Conservation (phyloP, 257 asterid genomes). For the Solanum appendiculatum region DNA sequence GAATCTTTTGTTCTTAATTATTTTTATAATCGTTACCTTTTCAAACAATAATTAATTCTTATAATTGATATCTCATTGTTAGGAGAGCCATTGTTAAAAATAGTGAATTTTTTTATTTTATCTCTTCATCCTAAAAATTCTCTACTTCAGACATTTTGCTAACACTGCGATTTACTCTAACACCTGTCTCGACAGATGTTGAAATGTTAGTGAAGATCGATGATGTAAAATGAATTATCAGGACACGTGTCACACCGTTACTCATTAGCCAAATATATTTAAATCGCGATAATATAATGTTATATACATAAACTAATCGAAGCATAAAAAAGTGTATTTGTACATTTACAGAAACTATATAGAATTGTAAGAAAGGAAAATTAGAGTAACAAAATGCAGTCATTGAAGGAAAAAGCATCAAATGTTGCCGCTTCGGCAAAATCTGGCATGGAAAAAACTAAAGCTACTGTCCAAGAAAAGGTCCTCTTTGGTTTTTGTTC, state of each 20-base stretch:
- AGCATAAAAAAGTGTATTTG: background rate
- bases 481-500: background rate
- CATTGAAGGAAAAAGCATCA: conserved; percentile 47
- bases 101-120: too few species aligned
- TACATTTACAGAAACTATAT: background rate
- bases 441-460: conserved; percentile 65
- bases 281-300: background rate
- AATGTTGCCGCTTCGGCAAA: conserved; percentile 62
- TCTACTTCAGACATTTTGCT: background rate
- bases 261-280: background rate
- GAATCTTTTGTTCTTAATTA: too few species aligned
- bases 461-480: conserved; percentile 56
- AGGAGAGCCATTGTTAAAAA: too few species aligned
- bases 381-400: conserved; percentile 25
- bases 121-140: background rate
- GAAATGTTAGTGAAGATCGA: background rate
- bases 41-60: too few species aligned
- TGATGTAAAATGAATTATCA: background rate
- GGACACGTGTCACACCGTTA: background rate
- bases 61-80: too few species aligned
- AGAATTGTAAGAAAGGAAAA: background rate
- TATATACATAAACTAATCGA: background rate
- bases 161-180: background rate
- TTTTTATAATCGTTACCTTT: too few species aligned
- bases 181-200: background rate